These are phyloP conservation scores for Ophiostoma piceae DNA, from an alignment of 2,329 filamentous ascomycete genomes.

Conservation along the genomic window DNA sequence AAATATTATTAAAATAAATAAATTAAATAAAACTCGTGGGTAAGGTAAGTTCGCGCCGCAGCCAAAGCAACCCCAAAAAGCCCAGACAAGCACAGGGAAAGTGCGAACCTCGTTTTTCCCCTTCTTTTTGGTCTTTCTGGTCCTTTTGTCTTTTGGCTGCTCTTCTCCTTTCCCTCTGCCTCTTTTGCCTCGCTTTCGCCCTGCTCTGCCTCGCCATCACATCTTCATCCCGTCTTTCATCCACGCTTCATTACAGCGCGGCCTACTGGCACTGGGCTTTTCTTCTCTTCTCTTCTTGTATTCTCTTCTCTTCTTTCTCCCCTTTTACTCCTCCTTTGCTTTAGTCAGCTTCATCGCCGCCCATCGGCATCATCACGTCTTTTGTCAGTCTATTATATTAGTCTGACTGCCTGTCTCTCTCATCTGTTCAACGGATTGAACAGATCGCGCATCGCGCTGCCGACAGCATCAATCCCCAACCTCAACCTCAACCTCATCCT, in stretches of 20 bases:
- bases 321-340: not conserved
- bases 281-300: not conserved
- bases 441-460: constrained; percentile 2
- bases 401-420: not conserved
- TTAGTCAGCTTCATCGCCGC: not conserved
- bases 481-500: not conserved
- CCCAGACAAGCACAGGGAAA: constrained; percentile 25
- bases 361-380: not conserved
- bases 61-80: constrained; percentile 27
- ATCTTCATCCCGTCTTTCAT: constrained; percentile 9
- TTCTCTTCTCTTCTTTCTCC: not conserved
- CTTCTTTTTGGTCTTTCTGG: not conserved
- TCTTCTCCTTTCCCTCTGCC: constrained; percentile 11
- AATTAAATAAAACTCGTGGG: constrained; percentile 27
- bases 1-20: constrained; percentile 14
- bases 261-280: constrained; percentile 6
- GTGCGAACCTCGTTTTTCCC: constrained; percentile 24
- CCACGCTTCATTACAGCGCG: not conserved
- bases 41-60: constrained; percentile 29
- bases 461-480: not conserved
- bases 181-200: not conserved
- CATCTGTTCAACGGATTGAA: too few species aligned
- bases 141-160: constrained; percentile 7
- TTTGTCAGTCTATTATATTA: not conserved
- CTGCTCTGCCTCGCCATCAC: constrained; percentile 12